phyloP scores from a whole-genome alignment of 371 early-diverging fungal genomes.

The Rhizopus stolonifer region DNA sequence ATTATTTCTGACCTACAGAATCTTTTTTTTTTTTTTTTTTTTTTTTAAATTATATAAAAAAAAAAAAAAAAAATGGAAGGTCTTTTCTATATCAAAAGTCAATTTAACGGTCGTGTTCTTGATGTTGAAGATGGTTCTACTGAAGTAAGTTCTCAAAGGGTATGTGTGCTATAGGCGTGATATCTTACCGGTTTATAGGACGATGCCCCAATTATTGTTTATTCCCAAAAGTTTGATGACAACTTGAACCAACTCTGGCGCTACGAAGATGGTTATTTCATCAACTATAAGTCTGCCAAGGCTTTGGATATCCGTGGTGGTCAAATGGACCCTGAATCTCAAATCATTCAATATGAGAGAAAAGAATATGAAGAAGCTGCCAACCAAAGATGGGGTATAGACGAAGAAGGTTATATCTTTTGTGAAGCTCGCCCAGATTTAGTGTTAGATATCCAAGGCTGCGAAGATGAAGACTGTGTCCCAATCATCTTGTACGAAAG shows the following conservation, averaged over 20 bases:
- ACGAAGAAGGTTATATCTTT: slow-evolving; percentile 32
- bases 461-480: slow-evolving; percentile 27
- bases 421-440: slow-evolving; percentile 26
- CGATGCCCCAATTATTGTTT: slow-evolving; percentile 29
- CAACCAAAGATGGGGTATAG: slow-evolving; percentile 36
- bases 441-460: slow-evolving; percentile 34
- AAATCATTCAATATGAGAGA: slow-evolving; percentile 32
- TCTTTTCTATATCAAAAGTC: slow-evolving; percentile 23
- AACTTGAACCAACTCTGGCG: slow-evolving; percentile 34
- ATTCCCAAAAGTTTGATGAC: slow-evolving; percentile 21
- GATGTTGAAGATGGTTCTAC: slow-evolving; percentile 29
- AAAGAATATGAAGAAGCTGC: slow-evolving; percentile 29
- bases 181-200: slow-evolving; percentile 10
- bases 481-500: slow-evolving; percentile 30
- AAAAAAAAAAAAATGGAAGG: not conserved
- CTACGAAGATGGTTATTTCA: slow-evolving; percentile 29
- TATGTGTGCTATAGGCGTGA: not conserved
- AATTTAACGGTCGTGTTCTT: slow-evolving; percentile 32
- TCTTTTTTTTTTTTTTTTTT: not conserved
- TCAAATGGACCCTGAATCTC: slow-evolving; percentile 27
- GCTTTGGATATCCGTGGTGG: slow-evolving; percentile 33
- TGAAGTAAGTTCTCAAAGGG: slow-evolving; percentile 15
- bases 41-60: too few species aligned
- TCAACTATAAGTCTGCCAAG: slow-evolving; percentile 37
- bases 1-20: not conserved